A percentile compares a stretch with the other conserved stretches of the same genome.
Conservation (phyloP, 2,329 filamentous ascomycete genomes). For the Clonostachys solani region DNA sequence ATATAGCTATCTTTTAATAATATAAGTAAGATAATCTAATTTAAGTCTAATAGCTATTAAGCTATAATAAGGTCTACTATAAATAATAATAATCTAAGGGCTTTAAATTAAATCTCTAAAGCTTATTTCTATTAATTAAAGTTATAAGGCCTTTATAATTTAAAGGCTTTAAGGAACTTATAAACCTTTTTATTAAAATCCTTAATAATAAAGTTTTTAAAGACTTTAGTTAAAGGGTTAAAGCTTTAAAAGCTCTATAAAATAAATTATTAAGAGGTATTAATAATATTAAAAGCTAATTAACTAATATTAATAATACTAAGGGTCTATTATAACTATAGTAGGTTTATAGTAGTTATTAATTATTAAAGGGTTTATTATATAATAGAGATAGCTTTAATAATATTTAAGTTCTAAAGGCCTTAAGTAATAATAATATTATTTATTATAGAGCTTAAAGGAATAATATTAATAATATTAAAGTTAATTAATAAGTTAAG, state of each 20-base stretch:
- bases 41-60: neutral
- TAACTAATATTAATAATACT: too few relatives aligned
- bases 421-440: neutral
- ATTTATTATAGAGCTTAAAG: neutral
- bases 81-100: neutral
- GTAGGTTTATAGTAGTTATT: neutral
- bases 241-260: neutral
- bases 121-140: neutral
- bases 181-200: too few relatives aligned
- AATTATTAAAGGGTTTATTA: neutral
- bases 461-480: neutral
- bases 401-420: neutral
- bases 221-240: too few relatives aligned
- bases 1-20: neutral
- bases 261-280: neutral
- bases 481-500: neutral
- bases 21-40: too few relatives aligned
- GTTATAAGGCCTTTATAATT: too few relatives aligned
- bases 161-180: too few relatives aligned
- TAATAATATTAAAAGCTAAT: neutral
- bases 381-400: neutral
- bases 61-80: neutral
- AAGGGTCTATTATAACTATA: neutral
- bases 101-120: neutral
- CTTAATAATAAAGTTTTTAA: too few relatives aligned